Percentiles rank a stretch among this genome's conserved stretches.
Evolutionary conservation across 176 grass and related monocot genomes (phyloP).

Genomic region (Oryza nivara): DNA sequence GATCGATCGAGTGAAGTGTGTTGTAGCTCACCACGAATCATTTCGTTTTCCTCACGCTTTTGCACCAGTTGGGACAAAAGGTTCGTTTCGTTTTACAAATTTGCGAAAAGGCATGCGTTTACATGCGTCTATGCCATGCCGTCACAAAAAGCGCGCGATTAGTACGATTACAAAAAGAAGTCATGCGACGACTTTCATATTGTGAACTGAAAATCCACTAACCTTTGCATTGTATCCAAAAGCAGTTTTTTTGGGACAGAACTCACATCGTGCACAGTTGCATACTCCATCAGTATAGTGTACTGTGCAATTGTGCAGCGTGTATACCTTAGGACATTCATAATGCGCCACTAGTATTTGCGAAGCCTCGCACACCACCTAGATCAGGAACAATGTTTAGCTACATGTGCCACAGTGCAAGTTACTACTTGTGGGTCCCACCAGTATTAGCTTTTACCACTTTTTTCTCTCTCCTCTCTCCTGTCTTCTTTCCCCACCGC

Average conservation of each 20-base stretch:
- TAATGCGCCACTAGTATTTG: too few relatives aligned
- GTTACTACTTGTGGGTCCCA: too few relatives aligned
- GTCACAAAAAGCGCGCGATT: background rate
- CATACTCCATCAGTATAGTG: too few relatives aligned
- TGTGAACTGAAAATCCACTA: background rate
- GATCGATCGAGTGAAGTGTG: background rate
- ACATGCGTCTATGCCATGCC: background rate
- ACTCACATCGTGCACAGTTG: background rate
- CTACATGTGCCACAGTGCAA: too few relatives aligned
- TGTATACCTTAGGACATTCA: too few relatives aligned
- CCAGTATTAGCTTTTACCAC: too few relatives aligned
- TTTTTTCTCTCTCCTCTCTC: too few relatives aligned
- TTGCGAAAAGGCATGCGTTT: background rate
- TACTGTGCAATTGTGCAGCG: too few relatives aligned
- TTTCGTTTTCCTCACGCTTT: constrained; percentile 16
- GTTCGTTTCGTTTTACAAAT: background rate
- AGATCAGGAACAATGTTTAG: too few relatives aligned
- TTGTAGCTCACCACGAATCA: constrained; percentile 9
- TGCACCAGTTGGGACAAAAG: background rate
- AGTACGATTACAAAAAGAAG: background rate
- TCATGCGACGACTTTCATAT: background rate
- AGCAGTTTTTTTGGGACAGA: background rate
- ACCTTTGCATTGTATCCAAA: background rate
- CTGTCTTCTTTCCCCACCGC: too few relatives aligned
- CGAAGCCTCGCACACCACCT: too few relatives aligned